These are phyloP conservation scores for Piloderma croceum DNA, from an alignment of 768 basidiomycete species.

Conservation along the genomic window DNA sequence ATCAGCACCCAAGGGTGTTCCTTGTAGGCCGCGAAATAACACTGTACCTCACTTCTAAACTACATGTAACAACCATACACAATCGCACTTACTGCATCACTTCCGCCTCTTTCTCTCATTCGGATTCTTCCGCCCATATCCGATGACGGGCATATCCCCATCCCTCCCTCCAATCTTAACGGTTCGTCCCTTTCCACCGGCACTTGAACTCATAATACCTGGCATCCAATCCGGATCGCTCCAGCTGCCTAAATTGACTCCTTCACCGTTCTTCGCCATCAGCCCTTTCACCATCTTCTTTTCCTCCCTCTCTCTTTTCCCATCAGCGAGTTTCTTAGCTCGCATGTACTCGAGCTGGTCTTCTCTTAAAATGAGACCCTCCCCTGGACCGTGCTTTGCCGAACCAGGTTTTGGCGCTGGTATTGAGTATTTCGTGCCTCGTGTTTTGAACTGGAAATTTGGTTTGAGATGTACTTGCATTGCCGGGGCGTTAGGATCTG, in stretches of 20 bases:
- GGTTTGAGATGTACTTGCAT: slow-evolving; percentile 91
- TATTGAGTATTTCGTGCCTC: slow-evolving; percentile 90
- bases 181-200: slow-evolving; percentile 67
- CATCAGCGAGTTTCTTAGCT: slow-evolving; percentile 73
- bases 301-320: slow-evolving; percentile 73
- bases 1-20: too few relatives aligned
- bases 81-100: background rate
- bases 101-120: slow-evolving; percentile 45
- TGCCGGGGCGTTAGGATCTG: slow-evolving; percentile 52
- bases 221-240: slow-evolving; percentile 96
- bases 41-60: too few relatives aligned
- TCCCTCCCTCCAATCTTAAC: slow-evolving; percentile 45
- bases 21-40: too few relatives aligned
- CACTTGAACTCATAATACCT: slow-evolving; percentile 62
- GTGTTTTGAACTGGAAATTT: slow-evolving; percentile 90
- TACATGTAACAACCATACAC: background rate
- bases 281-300: slow-evolving; percentile 64
- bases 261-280: slow-evolving; percentile 43
- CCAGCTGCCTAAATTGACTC: slow-evolving; percentile 68
- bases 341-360: slow-evolving; percentile 86
- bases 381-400: slow-evolving; percentile 76
- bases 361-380: slow-evolving; percentile 84
- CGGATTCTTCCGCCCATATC: slow-evolving; percentile 84
- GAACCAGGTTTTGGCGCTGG: slow-evolving; percentile 86
- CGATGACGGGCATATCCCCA: slow-evolving; percentile 76